phyloP scores from a whole-genome alignment of 1,139 yeast species.

The Suhomyces atakaporum region DNA sequence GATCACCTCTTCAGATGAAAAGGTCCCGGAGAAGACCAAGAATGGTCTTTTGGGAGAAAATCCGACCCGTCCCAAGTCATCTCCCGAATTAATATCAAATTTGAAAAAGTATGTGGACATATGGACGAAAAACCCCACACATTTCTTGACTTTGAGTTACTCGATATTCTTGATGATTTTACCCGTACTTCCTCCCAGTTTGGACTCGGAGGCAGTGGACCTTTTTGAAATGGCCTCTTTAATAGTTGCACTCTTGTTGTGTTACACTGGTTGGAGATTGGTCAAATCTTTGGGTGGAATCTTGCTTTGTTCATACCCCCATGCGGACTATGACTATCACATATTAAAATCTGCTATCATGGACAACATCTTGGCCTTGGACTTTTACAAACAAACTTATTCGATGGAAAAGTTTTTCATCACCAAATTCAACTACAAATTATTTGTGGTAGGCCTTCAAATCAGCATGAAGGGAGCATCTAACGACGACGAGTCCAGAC shows the following conservation, averaged over 20 bases:
- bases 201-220: constrained; percentile 35
- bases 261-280: constrained; percentile 56
- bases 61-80: no score
- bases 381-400: constrained; percentile 53
- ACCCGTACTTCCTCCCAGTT: constrained; percentile 36
- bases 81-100: not conserved
- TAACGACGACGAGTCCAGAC: constrained; percentile 62
- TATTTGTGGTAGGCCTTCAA: constrained; percentile 57
- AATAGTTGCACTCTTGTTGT: constrained; percentile 49
- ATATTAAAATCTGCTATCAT: constrained; percentile 36
- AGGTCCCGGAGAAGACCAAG: constrained; percentile 1
- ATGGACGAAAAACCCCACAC: constrained; percentile 57
- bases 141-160: constrained; percentile 60
- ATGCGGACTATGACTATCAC: constrained; percentile 41
- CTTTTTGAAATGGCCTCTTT: constrained; percentile 54
- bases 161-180: constrained; percentile 38
- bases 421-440: constrained; percentile 61
- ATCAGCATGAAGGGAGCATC: constrained; percentile 67
- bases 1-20: constrained; percentile 25
- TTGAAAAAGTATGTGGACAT: constrained; percentile 13
- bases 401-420: constrained; percentile 51
- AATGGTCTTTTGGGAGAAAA: constrained; percentile 7
- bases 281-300: constrained; percentile 55
- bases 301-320: constrained; percentile 55
- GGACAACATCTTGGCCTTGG: constrained; percentile 44